phyloP scores from a whole-genome alignment of 768 basidiomycete species.

The Lyophyllum semitale region DNA sequence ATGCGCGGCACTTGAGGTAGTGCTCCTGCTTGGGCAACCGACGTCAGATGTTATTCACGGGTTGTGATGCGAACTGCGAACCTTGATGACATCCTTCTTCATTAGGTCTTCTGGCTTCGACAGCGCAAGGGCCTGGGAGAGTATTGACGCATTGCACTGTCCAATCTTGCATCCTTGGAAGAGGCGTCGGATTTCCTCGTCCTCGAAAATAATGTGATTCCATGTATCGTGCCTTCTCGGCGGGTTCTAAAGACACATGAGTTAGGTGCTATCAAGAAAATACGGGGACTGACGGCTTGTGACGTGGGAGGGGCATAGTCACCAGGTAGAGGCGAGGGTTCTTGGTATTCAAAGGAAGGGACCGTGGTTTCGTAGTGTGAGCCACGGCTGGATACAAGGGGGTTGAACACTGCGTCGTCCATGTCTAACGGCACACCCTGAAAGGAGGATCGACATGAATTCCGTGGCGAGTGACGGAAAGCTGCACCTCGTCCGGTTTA shows the following conservation, averaged over 20 bases:
- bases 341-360: slow-evolving; percentile 40
- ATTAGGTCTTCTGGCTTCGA: slow-evolving; percentile 72
- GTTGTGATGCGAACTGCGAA: slow-evolving; percentile 6
- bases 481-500: too few species aligned
- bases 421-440: slow-evolving; percentile 78
- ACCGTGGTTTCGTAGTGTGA: slow-evolving; percentile 31
- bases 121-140: slow-evolving; percentile 69
- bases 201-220: slow-evolving; percentile 60
- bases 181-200: slow-evolving; percentile 85
- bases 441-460: neutral
- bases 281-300: slow-evolving; percentile 21
- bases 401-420: slow-evolving; percentile 80
- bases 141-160: slow-evolving; percentile 73
- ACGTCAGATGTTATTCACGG: neutral
- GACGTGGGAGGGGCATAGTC: slow-evolving; percentile 25
- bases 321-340: slow-evolving; percentile 29
- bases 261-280: slow-evolving; percentile 8
- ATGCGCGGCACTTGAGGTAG: slow-evolving; percentile 71
- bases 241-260: slow-evolving; percentile 17
- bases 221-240: slow-evolving; percentile 35
- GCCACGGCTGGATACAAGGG: slow-evolving; percentile 46
- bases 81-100: slow-evolving; percentile 67
- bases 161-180: slow-evolving; percentile 87
- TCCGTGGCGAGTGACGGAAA: too few species aligned
- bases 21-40: slow-evolving; percentile 63